Evolutionary conservation across 2,329 filamentous ascomycete genomes (phyloP).

Genomic region (Beauveria caledonica): DNA sequence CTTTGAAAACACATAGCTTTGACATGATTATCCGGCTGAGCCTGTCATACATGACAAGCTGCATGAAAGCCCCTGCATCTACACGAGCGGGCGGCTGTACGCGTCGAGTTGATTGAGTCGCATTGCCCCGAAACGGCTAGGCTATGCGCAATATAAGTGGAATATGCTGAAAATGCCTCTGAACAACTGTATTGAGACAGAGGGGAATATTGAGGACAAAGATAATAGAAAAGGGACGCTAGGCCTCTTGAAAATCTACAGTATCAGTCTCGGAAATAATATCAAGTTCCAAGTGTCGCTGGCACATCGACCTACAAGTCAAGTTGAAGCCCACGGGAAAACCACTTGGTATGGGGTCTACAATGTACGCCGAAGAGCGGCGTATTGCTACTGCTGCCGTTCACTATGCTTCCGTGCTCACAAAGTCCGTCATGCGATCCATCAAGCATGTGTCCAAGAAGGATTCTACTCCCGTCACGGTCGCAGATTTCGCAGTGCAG

Average conservation of each 20-base stretch:
- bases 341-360: background rate
- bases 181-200: background rate
- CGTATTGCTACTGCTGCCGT: constrained; percentile 27
- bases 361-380: background rate
- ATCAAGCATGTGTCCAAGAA: constrained; percentile 41
- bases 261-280: too few relatives aligned
- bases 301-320: too few relatives aligned
- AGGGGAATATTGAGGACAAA: background rate
- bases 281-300: too few relatives aligned
- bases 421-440: constrained; percentile 29
- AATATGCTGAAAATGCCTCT: background rate
- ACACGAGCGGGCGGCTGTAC: background rate
- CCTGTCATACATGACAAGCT: background rate
- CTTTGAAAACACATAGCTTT: too few relatives aligned
- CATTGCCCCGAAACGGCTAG: background rate
- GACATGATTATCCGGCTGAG: too few relatives aligned
- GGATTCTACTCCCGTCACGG: constrained; percentile 45
- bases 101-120: background rate
- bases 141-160: background rate
- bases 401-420: constrained; percentile 41
- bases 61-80: background rate
- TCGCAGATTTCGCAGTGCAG: constrained; percentile 48
- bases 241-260: too few relatives aligned
- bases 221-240: too few relatives aligned
- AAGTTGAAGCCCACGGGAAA: too few relatives aligned